Conservation (phyloP, 495 filamentous ascomycete species). For the Letharia columbiana region DNA sequence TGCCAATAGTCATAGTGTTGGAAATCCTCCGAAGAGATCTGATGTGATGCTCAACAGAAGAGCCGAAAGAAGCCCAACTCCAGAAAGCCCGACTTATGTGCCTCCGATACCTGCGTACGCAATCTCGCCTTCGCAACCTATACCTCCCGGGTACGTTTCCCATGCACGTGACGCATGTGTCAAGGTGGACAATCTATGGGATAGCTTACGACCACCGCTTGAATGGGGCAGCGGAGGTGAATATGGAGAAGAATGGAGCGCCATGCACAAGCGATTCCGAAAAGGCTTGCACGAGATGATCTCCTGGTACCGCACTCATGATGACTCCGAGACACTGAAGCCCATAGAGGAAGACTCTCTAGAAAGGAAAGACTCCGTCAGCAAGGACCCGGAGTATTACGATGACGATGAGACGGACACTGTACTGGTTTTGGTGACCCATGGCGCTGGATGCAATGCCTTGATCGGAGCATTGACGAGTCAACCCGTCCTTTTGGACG, state of each 20-base stretch:
- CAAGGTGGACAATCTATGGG: conserved; percentile 87
- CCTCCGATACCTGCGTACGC: conserved; percentile 77
- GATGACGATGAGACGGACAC: conserved; percentile 56
- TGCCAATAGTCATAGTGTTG: conserved; percentile 35
- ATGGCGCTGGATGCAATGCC: conserved; percentile 97
- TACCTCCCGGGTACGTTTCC: conserved; percentile 78
- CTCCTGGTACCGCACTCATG: conserved; percentile 66
- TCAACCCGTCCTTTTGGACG: conserved; percentile 79
- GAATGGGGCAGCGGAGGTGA: conserved; percentile 81
- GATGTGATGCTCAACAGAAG: conserved; percentile 7
- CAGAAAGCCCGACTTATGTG: conserved; percentile 44
- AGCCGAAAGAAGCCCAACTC: conserved; percentile 9
- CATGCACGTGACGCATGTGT: conserved; percentile 89
- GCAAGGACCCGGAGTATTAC: conserved; percentile 14
- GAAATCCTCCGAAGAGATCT: conserved; percentile 6
- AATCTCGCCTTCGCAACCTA: conserved; percentile 65
- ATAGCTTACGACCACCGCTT: conserved; percentile 68
- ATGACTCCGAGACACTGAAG: conserved; percentile 34
- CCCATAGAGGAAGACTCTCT: conserved; percentile 27
- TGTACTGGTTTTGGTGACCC: conserved; percentile 84
- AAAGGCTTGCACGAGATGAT: conserved; percentile 67
- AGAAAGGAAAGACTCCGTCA: conserved; percentile 18
- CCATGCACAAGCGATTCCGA: conserved; percentile 84
- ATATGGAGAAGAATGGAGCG: conserved; percentile 88
- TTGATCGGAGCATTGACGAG: conserved; percentile 84